phyloP scores from a whole-genome alignment of 2,329 filamentous ascomycete species.

The Fusarium redolens region DNA sequence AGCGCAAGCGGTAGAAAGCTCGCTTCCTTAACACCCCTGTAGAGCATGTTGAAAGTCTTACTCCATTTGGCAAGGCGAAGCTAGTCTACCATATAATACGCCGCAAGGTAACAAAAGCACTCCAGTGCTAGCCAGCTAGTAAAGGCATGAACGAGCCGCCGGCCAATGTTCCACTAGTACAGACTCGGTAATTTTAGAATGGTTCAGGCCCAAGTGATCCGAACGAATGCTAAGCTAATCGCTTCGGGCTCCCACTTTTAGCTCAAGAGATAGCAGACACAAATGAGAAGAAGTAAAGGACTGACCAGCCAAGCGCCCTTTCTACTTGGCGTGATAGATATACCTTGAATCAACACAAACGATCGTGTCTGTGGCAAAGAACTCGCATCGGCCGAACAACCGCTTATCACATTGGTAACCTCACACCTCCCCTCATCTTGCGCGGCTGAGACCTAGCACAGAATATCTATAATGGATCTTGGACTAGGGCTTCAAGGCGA shows the following conservation, averaged over 20 bases:
- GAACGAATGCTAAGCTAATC: neutral
- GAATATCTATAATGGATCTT: neutral
- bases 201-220: neutral
- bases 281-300: neutral
- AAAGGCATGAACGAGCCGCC: no score
- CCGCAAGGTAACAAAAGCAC: no score
- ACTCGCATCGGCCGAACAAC: neutral
- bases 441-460: neutral
- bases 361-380: neutral
- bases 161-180: neutral
- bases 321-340: rapidly evolving
- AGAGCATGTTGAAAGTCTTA: neutral
- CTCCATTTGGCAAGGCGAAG: neutral
- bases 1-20: neutral
- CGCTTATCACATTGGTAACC: rapidly evolving
- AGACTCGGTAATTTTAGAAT: neutral
- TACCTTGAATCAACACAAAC: neutral
- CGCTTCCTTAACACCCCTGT: neutral
- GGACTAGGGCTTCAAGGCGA: neutral
- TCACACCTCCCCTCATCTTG: neutral
- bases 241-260: neutral
- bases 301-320: rapidly evolving
- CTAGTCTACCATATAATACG: neutral
- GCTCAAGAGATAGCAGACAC: neutral
- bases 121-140: no score